Evolutionary conservation across 2,329 filamentous ascomycete genomes (phyloP).

Genomic region (Nemania sp.): DNA sequence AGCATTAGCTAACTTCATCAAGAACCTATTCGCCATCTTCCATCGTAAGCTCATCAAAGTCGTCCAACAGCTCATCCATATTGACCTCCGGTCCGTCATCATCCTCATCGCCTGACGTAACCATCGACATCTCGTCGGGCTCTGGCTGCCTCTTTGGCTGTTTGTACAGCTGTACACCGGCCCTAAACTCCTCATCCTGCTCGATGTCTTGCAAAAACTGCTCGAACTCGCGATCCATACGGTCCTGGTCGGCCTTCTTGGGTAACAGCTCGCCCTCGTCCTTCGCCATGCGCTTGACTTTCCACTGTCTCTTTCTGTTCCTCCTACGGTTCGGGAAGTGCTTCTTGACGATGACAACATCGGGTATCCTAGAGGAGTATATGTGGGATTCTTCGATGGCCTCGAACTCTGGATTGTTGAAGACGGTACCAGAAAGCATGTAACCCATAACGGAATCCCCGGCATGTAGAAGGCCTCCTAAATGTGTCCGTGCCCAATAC

Average conservation of each 20-base stretch:
- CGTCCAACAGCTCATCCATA: slow-evolving; percentile 84
- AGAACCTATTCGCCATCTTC: slow-evolving; percentile 49
- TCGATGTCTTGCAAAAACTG: slow-evolving; percentile 96
- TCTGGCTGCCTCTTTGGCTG: slow-evolving; percentile 56
- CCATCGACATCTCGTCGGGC: slow-evolving; percentile 69
- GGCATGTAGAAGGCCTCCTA: slow-evolving; percentile 81
- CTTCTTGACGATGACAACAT: slow-evolving; percentile 97
- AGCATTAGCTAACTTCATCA: background rate
- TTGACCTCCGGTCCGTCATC: slow-evolving; percentile 70
- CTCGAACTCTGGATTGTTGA: slow-evolving; percentile 40
- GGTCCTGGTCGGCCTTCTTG: slow-evolving; percentile 84
- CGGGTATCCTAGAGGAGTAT: slow-evolving; percentile 79
- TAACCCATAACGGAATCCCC: slow-evolving; percentile 97
- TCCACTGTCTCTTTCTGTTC: slow-evolving; percentile 88
- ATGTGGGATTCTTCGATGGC: slow-evolving; percentile 75
- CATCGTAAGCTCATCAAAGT: slow-evolving; percentile 87
- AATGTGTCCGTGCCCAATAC: slow-evolving; percentile 88
- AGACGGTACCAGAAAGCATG: slow-evolving; percentile 69
- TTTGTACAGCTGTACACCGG: slow-evolving; percentile 87
- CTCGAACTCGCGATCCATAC: slow-evolving; percentile 92
- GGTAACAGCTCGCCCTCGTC: slow-evolving; percentile 87
- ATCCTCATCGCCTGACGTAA: slow-evolving; percentile 62
- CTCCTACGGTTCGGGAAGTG: slow-evolving; percentile 79
- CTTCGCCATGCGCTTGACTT: slow-evolving; percentile 87
- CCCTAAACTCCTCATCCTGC: slow-evolving; percentile 86